Percentiles rank a stretch among this genome's conserved stretches.
Conservation (phyloP, 2,329 filamentous ascomycete genomes). For the Aspergillus japonicus region DNA sequence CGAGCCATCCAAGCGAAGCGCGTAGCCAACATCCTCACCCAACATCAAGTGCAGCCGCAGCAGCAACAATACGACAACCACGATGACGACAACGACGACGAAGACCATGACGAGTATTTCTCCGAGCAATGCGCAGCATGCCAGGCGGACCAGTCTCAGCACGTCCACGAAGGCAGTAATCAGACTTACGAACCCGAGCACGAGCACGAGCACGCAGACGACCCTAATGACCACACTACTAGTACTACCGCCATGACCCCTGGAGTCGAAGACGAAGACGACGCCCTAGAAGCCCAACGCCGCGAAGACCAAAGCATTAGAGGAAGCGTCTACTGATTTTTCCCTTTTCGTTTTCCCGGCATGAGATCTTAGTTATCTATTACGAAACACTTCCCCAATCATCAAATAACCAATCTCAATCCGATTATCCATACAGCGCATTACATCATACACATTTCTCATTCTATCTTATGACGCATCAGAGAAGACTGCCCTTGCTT, state of each 20-base stretch:
- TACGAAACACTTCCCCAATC: no score
- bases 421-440: no score
- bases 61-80: background rate
- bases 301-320: background rate
- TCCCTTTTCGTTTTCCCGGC: background rate
- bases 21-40: conserved; percentile 28
- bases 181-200: background rate
- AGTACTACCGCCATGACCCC: background rate
- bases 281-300: background rate
- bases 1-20: conserved; percentile 12
- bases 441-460: no score
- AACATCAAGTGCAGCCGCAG: conserved; percentile 7
- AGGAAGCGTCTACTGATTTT: conserved; percentile 1
- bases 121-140: background rate
- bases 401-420: no score
- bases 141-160: background rate
- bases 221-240: no score
- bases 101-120: background rate
- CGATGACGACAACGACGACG: background rate
- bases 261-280: background rate
- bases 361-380: background rate
- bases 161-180: background rate
- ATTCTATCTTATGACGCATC: no score
- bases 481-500: no score
- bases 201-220: background rate